A percentile compares a stretch with the other conserved stretches of the same genome.
phyloP scores from a whole-genome alignment of 495 filamentous ascomycete species.

The Chaetomium fimeti region DNA sequence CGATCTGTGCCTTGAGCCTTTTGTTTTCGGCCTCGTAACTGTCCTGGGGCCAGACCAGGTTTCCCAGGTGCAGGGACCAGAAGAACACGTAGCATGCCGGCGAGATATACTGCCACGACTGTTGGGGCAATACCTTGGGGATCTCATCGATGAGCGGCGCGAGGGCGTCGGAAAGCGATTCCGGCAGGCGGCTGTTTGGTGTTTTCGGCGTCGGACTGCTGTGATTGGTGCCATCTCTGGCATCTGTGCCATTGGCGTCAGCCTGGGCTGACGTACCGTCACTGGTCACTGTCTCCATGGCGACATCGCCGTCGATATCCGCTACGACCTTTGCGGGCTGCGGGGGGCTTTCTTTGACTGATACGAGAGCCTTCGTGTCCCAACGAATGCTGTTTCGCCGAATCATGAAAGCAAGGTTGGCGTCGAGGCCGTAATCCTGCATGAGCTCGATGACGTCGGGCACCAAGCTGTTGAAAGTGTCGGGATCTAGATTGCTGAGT shows the following conservation, averaged over 20 bases:
- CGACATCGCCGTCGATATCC: slow-evolving; percentile 44
- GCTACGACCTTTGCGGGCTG: slow-evolving; percentile 27
- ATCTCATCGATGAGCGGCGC: slow-evolving; percentile 71
- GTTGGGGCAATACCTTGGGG: slow-evolving; percentile 56
- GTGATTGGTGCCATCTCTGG: slow-evolving; percentile 24
- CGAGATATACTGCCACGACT: slow-evolving; percentile 65
- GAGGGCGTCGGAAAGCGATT: slow-evolving; percentile 70
- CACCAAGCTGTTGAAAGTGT: slow-evolving; percentile 79
- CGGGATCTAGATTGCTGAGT: slow-evolving; percentile 68
- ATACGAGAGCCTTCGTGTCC: slow-evolving; percentile 35
- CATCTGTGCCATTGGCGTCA: slow-evolving; percentile 12
- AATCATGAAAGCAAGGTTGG: slow-evolving; percentile 85
- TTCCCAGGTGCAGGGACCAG: slow-evolving; percentile 83
- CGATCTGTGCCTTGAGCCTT: slow-evolving; percentile 58
- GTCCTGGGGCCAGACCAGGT: slow-evolving; percentile 68
- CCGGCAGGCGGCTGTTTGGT: slow-evolving; percentile 39
- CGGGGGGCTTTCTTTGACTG: slow-evolving; percentile 32
- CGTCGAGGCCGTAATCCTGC: slow-evolving; percentile 75
- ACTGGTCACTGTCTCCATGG: slow-evolving; percentile 38
- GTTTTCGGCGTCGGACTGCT: slow-evolving; percentile 18
- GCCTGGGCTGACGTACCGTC: slow-evolving; percentile 7
- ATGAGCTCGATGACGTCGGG: slow-evolving; percentile 73
- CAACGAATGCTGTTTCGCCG: slow-evolving; percentile 63
- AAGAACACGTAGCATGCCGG: slow-evolving; percentile 84
- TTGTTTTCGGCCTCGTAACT: slow-evolving; percentile 72